Evolutionary conservation across 2,329 filamentous ascomycete genomes (phyloP).

Genomic region (Neopestalotiopsis clavispora): DNA sequence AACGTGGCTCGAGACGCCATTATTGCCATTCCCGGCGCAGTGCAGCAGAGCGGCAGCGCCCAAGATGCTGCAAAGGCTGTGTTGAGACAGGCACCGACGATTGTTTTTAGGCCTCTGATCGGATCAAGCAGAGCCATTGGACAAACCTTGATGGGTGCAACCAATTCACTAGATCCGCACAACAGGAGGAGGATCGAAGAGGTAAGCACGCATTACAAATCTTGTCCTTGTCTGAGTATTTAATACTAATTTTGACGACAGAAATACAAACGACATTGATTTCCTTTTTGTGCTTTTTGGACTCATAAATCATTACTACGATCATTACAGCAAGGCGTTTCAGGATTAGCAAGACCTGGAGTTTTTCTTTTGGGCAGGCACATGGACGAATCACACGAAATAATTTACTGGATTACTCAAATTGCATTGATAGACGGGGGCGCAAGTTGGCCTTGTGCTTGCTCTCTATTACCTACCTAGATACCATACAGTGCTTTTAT

Average conservation of each 20-base stretch:
- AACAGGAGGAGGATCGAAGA: slow-evolving; percentile 85
- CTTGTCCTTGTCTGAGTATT: background rate
- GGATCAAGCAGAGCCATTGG: slow-evolving; percentile 88
- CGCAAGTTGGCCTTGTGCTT: background rate
- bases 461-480: background rate
- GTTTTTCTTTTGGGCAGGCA: background rate
- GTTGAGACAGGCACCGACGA: slow-evolving; percentile 83
- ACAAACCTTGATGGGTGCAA: slow-evolving; percentile 88
- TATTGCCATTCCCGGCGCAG: slow-evolving; percentile 89
- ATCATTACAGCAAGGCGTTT: slow-evolving; percentile 8
- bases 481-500: background rate
- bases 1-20: slow-evolving; percentile 87
- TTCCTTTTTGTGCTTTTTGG: background rate
- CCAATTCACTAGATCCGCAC: slow-evolving; percentile 85
- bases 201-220: slow-evolving; percentile 64
- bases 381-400: background rate
- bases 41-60: slow-evolving; percentile 84
- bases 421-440: slow-evolving; percentile 11
- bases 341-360: slow-evolving; percentile 2
- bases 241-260: slow-evolving; percentile 29
- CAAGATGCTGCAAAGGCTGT: slow-evolving; percentile 81
- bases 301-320: background rate
- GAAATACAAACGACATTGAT: slow-evolving; percentile 56
- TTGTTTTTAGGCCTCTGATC: slow-evolving; percentile 88
- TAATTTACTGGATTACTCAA: background rate